A percentile compares a stretch with the other conserved stretches of the same genome.
Evolutionary conservation across 371 early-diverging fungal species (phyloP).

Genomic region (Mucor circinelloides): DNA sequence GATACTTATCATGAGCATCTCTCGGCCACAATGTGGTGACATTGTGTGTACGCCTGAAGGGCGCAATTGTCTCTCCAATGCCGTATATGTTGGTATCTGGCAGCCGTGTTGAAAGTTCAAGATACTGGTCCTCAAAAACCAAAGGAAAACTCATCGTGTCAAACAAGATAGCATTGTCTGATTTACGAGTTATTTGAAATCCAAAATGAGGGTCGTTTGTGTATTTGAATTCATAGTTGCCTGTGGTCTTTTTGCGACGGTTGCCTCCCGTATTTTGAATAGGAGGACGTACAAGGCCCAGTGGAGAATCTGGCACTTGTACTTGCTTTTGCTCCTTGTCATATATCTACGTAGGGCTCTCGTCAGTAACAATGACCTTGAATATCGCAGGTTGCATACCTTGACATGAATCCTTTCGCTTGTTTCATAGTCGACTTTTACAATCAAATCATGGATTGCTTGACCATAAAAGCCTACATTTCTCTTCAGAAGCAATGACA

Average conservation of each 20-base stretch:
- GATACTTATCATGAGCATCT: constrained; percentile 51
- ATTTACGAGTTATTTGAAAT: constrained; percentile 55
- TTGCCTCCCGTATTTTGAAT: neutral
- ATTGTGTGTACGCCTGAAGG: constrained; percentile 49
- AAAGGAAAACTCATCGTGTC: constrained; percentile 57
- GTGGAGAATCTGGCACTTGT: constrained; percentile 55
- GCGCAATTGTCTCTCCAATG: constrained; percentile 60
- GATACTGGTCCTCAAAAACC: constrained; percentile 69
- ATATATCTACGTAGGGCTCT: constrained; percentile 30
- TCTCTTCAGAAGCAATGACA: neutral
- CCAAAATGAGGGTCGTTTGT: constrained; percentile 46
- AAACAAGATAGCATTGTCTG: constrained; percentile 51
- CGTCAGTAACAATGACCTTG: neutral
- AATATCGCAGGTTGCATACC: neutral
- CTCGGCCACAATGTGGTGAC: constrained; percentile 55
- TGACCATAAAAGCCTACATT: constrained; percentile 30
- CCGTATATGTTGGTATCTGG: constrained; percentile 68
- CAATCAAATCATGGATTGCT: constrained; percentile 38
- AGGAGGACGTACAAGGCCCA: constrained; percentile 33
- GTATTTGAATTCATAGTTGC: constrained; percentile 48
- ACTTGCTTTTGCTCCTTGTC: constrained; percentile 37
- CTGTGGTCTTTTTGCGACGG: constrained; percentile 4
- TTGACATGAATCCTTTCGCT: constrained; percentile 50
- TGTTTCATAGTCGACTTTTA: constrained; percentile 49
- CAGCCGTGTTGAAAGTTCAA: constrained; percentile 58